Percentiles rank a stretch among this genome's conserved stretches.
Conservation (phyloP, 805 yeast species). For the Isabelozyma pseudorhagii region DNA sequence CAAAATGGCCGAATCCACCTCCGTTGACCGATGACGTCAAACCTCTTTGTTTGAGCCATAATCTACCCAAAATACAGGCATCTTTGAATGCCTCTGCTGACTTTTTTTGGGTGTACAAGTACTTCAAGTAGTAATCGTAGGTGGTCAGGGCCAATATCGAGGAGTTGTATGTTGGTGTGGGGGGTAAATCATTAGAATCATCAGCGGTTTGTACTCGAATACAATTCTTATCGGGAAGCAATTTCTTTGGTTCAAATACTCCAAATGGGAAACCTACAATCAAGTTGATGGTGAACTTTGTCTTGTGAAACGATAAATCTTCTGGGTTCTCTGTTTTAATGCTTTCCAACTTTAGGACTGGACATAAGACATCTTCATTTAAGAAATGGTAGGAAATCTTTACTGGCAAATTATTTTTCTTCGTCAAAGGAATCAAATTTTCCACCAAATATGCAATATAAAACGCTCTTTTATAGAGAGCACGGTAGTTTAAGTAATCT, state of each 20-base stretch:
- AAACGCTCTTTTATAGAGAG: constrained; percentile 84
- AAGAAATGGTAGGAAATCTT: constrained; percentile 61
- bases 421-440: constrained; percentile 51
- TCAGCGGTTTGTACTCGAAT: constrained; percentile 57
- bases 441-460: constrained; percentile 79
- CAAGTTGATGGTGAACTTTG: constrained; percentile 69
- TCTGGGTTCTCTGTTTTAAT: constrained; percentile 44
- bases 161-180: constrained; percentile 87
- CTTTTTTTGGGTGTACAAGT: constrained; percentile 70
- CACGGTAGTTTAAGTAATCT: constrained; percentile 87
- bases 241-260: constrained; percentile 68
- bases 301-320: constrained; percentile 57
- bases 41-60: constrained; percentile 91
- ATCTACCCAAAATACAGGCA: constrained; percentile 80
- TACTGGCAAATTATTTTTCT: constrained; percentile 57
- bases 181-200: constrained; percentile 45
- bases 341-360: constrained; percentile 65
- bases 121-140: constrained; percentile 68
- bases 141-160: constrained; percentile 69
- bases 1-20: constrained; percentile 92
- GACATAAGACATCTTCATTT: constrained; percentile 75
- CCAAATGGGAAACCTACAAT: constrained; percentile 72
- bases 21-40: constrained; percentile 58
- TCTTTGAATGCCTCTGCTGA: constrained; percentile 79
- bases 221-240: constrained; percentile 78